These are phyloP conservation scores for Corchorus olitorius DNA, from an alignment of 345 rosid species.

Conservation along the genomic window DNA sequence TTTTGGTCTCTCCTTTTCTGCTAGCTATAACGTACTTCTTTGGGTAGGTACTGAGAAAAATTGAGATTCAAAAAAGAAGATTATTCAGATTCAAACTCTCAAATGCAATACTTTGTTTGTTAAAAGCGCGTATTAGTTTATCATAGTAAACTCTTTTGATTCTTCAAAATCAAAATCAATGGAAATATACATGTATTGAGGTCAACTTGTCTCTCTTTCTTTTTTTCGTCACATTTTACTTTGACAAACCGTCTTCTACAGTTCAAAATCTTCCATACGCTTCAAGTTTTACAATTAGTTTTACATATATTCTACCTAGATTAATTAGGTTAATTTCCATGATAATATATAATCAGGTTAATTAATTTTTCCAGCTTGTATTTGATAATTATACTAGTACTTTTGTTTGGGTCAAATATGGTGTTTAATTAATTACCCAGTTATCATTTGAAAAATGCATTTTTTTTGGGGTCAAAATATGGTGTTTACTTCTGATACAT, in stretches of 20 bases:
- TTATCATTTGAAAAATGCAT: no score
- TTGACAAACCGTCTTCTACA: constrained; percentile 10
- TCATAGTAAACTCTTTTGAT: background rate
- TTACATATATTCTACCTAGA: background rate
- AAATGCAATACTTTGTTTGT: background rate
- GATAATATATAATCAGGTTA: no score
- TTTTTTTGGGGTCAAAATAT: no score
- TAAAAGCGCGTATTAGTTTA: constrained; percentile 12
- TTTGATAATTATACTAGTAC: no score
- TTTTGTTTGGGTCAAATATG: background rate
- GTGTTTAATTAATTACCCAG: background rate
- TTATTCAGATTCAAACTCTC: constrained; percentile 4
- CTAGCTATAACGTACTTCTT: background rate
- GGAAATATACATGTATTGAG: background rate
- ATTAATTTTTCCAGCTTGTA: no score
- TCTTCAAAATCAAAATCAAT: background rate
- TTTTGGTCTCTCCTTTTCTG: background rate
- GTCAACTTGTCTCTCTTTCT: constrained; percentile 11
- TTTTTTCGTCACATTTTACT: background rate
- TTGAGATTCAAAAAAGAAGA: background rate
- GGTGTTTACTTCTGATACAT: no score
- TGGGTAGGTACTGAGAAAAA: background rate
- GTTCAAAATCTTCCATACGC: background rate
- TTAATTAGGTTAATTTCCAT: background rate
- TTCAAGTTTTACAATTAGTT: background rate